Base-by-base conservation (phyloP, 2,329 filamentous ascomycete species). In the Thermomyces lanuginosus region DNA sequence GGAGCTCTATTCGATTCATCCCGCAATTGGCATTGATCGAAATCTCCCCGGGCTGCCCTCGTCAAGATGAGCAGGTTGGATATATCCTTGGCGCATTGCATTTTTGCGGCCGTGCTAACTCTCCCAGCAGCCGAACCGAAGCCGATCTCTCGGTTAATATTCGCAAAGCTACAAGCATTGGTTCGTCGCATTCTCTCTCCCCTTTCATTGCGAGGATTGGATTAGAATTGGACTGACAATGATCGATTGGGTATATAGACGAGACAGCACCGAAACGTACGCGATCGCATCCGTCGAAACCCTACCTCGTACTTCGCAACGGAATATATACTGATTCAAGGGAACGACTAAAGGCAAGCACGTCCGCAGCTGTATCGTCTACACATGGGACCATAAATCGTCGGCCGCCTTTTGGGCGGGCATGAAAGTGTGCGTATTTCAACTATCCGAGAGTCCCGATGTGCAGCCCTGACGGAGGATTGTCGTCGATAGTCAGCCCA, bases 331-430 rank as follows among this genome's bases (percentile, higher is more conserved):
- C 8, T 13, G 16, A 27, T 14, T 10, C 6, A 8, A 8, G 9
- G 8, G 18, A 10, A 8, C 18, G 8, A 27, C 30, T 28, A 19
- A 45, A 69, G 69, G 69, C 34, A 98, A 98, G 60, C 89, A 98
- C 78, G 89, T 98, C 32, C 80, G 89, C 48, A 83, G 79, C 54
- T 92, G 82, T 50, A 98, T 98, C 45, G 86, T 98, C 23, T 95
- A 95, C 56, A 95, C 86, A 32, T 98, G 89, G 89, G 89, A 98
- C 58, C 83, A 98, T 63, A 91, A 92, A 61, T 92, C 78, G 38
- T 92, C 84, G 21, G 67, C 73, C 49, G 81, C 84, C 48, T 98
- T 98, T 55, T 98, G 89, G 89, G 73, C 81, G 31, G 86, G 84
- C 50, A 91, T 98, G 69, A 98, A 98, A 72, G 84, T 95, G 77